phyloP scores from a whole-genome alignment of 495 filamentous ascomycete species.

The Halenospora varia region DNA sequence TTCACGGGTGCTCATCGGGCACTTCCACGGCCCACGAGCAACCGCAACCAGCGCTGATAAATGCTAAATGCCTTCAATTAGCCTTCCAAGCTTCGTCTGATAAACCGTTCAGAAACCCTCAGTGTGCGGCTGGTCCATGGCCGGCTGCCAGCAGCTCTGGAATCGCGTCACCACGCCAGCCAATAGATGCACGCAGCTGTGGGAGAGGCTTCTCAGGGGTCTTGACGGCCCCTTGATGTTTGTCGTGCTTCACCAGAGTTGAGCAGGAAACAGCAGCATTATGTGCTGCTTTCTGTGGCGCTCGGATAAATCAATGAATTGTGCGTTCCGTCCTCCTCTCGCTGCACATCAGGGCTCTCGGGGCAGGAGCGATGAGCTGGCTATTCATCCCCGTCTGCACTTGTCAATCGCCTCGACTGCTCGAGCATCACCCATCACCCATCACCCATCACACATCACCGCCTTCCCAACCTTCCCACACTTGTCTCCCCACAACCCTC shows the following conservation, averaged over 20 bases:
- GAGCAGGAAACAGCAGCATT: too few species aligned
- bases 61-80: not conserved
- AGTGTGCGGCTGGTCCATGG: not conserved
- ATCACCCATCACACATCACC: slow-evolving; percentile 22
- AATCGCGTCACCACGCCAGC: not conserved
- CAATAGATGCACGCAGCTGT: not conserved
- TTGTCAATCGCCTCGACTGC: slow-evolving; percentile 2
- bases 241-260: too few species aligned
- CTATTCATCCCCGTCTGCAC: not conserved
- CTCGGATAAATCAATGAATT: not conserved
- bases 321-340: too few species aligned
- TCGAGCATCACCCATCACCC: slow-evolving; percentile 26
- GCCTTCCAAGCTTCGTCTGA: not conserved
- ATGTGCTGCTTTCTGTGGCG: not conserved
- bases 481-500: slow-evolving; percentile 30
- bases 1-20: too few species aligned
- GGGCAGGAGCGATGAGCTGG: not conserved
- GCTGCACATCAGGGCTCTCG: not conserved
- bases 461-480: slow-evolving; percentile 28
- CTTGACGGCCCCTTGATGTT: not conserved
- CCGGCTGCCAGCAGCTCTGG: too few species aligned
- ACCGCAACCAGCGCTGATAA: not conserved
- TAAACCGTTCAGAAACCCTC: not conserved
- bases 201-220: not conserved
- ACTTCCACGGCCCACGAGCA: too few species aligned